phyloP scores from a whole-genome alignment of 164 flowering plant species.

The Sextonia rubra region DNA sequence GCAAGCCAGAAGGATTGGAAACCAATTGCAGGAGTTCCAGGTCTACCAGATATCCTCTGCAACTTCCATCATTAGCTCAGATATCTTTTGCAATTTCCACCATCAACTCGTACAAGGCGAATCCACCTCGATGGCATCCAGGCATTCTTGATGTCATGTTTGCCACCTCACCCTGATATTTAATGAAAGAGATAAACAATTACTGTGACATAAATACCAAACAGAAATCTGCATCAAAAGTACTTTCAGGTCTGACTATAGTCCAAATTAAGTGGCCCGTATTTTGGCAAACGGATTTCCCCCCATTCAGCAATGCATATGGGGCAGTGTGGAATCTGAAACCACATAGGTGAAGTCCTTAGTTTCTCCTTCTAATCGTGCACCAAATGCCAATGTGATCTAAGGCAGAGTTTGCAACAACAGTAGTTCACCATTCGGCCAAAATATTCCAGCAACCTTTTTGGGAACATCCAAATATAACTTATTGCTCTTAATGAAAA shows the following conservation, averaged over 20 bases:
- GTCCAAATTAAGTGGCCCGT: neutral
- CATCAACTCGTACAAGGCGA: constrained; percentile 77
- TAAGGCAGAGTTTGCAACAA: neutral
- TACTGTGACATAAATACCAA: neutral
- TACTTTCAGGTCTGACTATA: too few relatives aligned
- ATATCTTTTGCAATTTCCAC: constrained; percentile 24
- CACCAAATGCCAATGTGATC: neutral
- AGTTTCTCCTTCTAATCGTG: neutral
- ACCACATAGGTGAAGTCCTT: neutral
- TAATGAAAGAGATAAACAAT: constrained; percentile 7
- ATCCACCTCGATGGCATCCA: constrained; percentile 96
- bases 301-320: neutral
- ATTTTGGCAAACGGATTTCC: neutral
- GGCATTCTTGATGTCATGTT: constrained; percentile 74
- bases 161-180: constrained; percentile 56
- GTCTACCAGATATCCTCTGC: constrained; percentile 7
- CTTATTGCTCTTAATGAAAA: neutral
- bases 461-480: neutral
- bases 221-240: neutral
- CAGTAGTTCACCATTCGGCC: neutral
- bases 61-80: constrained; percentile 20
- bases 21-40: neutral
- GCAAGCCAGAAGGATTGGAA: too few relatives aligned
- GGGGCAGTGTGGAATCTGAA: neutral
- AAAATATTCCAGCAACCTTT: neutral